These are phyloP conservation scores for Solanum sejunctum DNA, from an alignment of 257 asterid species.

Conservation along the genomic window DNA sequence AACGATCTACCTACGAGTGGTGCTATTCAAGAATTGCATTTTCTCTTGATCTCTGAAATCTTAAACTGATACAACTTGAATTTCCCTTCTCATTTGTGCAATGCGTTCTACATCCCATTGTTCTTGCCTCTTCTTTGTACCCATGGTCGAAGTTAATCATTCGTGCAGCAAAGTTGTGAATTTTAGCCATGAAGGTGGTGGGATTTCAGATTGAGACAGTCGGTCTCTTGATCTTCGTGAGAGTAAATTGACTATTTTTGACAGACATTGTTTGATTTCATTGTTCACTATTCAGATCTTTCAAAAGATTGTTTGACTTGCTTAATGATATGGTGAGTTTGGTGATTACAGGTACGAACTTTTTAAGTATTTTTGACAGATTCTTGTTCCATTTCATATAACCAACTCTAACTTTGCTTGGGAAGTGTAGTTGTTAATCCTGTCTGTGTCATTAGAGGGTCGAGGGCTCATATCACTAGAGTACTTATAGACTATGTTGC, in stretches of 20 bases:
- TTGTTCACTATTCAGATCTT: background rate
- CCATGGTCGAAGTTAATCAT: background rate
- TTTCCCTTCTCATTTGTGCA: background rate
- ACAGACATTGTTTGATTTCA: background rate
- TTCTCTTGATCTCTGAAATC: background rate
- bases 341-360: background rate
- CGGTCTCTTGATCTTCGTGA: background rate
- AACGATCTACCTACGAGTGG: background rate
- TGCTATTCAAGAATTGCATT: background rate
- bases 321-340: background rate
- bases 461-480: background rate
- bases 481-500: background rate
- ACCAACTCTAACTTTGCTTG: background rate
- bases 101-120: background rate
- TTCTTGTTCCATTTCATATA: background rate
- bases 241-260: background rate
- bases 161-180: background rate
- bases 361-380: background rate
- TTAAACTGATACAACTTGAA: background rate
- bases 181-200: background rate
- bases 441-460: background rate
- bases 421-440: background rate
- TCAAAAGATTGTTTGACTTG: background rate
- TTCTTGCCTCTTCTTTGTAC: background rate
- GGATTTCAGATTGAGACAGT: background rate